phyloP scores from a whole-genome alignment of 2,329 filamentous ascomycete genomes.

The Ceratocystis colombiana region DNA sequence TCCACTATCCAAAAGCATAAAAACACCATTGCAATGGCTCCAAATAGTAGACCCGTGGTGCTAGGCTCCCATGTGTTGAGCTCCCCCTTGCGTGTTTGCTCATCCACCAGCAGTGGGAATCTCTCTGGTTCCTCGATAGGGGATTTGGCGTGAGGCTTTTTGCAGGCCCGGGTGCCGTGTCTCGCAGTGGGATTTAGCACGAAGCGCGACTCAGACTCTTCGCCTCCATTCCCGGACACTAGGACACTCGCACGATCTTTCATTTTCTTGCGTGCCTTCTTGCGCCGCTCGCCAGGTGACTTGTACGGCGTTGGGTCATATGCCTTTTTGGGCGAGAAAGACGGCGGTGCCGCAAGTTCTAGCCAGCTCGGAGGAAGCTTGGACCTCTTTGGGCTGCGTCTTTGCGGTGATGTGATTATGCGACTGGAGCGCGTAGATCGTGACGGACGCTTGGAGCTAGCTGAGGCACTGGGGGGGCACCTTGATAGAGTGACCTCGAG shows the following conservation, averaged over 20 bases:
- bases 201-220: neutral
- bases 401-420: neutral
- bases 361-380: neutral
- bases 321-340: constrained; percentile 19
- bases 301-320: constrained; percentile 18
- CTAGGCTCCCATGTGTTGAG: constrained; percentile 13
- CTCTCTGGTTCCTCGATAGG: neutral
- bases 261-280: constrained; percentile 18
- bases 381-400: neutral
- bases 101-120: neutral
- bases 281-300: constrained; percentile 13
- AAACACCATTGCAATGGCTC: neutral
- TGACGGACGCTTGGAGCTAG: neutral
- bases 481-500: neutral
- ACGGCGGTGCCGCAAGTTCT: neutral
- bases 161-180: neutral
- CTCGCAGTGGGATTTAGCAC: neutral
- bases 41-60: constrained; percentile 4
- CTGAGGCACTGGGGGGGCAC: neutral
- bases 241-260: neutral
- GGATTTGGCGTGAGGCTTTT: neutral
- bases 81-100: neutral
- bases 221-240: neutral
- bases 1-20: constrained; percentile 17
- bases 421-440: neutral